These are phyloP conservation scores for Hyphodiscus sp. DNA, from an alignment of 2,329 filamentous ascomycete species.

Conservation along the genomic window DNA sequence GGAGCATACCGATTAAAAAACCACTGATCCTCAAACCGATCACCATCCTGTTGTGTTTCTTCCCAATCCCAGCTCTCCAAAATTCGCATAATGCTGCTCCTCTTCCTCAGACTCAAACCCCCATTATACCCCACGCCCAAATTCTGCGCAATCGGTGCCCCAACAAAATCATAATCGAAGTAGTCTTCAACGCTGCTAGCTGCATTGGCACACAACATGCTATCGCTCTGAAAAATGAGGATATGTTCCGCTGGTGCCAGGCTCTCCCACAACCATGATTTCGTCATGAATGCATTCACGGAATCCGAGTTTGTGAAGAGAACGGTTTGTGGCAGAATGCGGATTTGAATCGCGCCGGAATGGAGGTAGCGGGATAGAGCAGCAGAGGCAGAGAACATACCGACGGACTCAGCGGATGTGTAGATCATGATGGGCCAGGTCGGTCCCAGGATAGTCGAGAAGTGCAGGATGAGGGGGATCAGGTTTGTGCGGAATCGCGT, in stretches of 20 bases:
- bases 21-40: conserved; percentile 27
- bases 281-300: conserved; percentile 27
- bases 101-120: conserved; percentile 34
- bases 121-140: conserved; percentile 30
- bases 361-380: conserved; percentile 33
- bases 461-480: conserved; percentile 35
- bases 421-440: conserved; percentile 40
- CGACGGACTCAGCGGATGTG: conserved; percentile 29
- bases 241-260: conserved; percentile 30
- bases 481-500: conserved; percentile 31
- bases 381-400: conserved; percentile 28
- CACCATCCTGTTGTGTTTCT: conserved; percentile 15
- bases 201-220: conserved; percentile 31
- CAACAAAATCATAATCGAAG: conserved; percentile 32
- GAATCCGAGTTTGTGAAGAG: conserved; percentile 30
- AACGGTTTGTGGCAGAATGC: conserved; percentile 32
- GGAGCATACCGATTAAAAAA: conserved; percentile 23
- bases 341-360: conserved; percentile 32
- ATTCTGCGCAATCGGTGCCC: conserved; percentile 27
- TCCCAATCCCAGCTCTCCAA: conserved; percentile 24
- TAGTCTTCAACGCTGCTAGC: conserved; percentile 31
- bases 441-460: conserved; percentile 35
- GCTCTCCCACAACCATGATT: conserved; percentile 30
- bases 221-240: conserved; percentile 32
- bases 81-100: conserved; percentile 28